Conservation (phyloP, 768 basidiomycete species). For the Phanerodontia chrysosporium region DNA sequence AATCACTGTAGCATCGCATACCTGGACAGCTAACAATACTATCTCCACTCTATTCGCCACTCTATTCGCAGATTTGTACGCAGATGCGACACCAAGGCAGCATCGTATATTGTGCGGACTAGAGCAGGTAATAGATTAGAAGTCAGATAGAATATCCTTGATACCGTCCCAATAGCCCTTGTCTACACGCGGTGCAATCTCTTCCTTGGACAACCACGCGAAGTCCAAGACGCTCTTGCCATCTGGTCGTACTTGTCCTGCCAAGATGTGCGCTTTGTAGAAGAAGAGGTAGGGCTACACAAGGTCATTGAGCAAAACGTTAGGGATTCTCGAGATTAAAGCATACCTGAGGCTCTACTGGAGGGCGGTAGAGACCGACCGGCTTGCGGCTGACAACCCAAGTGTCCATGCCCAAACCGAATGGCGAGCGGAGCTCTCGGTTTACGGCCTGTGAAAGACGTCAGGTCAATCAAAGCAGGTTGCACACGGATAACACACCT, state of each 20-base stretch:
- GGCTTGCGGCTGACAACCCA: constrained; percentile 94
- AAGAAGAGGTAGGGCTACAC: constrained; percentile 75
- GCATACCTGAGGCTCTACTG: constrained; percentile 18
- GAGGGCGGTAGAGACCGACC: constrained; percentile 69
- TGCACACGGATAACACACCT: constrained; percentile 43
- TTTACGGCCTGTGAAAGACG: constrained; percentile 60
- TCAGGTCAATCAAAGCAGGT: constrained; percentile 1
- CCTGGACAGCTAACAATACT: not conserved
- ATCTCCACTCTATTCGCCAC: not conserved
- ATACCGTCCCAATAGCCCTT: constrained; percentile 70
- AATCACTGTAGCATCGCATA: not conserved
- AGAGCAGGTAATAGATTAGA: constrained; percentile 22
- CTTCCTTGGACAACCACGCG: constrained; percentile 93
- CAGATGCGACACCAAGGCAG: not conserved
- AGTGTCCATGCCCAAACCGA: constrained; percentile 82
- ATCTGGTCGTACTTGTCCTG: constrained; percentile 72
- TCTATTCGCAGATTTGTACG: not conserved
- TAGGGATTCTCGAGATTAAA: not conserved
- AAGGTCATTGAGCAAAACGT: not conserved
- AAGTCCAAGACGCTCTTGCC: constrained; percentile 61
- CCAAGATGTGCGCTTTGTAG: constrained; percentile 90
- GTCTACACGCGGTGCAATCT: constrained; percentile 71
- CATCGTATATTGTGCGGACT: not conserved
- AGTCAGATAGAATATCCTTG: constrained; percentile 78
- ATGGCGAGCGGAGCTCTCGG: constrained; percentile 63